A percentile compares a stretch with the other conserved stretches of the same genome.
Evolutionary conservation across 2,329 filamentous ascomycete species (phyloP).

Genomic region (Penicillium sp.): DNA sequence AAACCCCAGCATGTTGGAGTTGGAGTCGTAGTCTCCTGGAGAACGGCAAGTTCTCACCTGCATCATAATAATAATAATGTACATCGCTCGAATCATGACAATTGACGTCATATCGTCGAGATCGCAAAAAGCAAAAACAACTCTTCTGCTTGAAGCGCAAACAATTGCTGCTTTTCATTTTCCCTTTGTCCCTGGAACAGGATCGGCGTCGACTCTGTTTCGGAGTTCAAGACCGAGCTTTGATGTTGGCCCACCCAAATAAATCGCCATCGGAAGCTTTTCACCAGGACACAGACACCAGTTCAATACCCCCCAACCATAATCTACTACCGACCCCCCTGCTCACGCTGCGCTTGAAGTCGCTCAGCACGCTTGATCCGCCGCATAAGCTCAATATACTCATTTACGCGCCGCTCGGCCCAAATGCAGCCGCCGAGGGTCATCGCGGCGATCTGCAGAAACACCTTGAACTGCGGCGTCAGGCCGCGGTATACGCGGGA

Average conservation of each 20-base stretch:
- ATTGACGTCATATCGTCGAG: not conserved
- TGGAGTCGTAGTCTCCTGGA: not conserved
- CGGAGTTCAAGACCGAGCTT: not conserved
- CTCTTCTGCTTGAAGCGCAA: not conserved
- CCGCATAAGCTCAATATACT: constrained; percentile 49
- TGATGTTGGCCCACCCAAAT: no score
- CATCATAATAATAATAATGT: not conserved
- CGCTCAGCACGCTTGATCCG: constrained; percentile 45
- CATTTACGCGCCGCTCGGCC: constrained; percentile 49
- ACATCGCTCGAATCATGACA: not conserved
- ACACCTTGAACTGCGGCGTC: constrained; percentile 54
- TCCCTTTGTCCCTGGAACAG: not conserved
- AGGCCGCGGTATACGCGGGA: constrained; percentile 50
- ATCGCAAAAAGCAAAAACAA: not conserved
- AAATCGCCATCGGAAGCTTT: no score
- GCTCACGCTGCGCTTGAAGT: constrained; percentile 33
- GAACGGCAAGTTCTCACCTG: not conserved
- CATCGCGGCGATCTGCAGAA: constrained; percentile 51
- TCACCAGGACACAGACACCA: no score
- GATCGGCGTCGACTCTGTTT: not conserved
- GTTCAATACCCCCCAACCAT: no score
- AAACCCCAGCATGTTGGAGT: no score
- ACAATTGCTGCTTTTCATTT: not conserved
- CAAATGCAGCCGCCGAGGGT: constrained; percentile 53
- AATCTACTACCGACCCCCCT: constrained; percentile 15